phyloP scores from a whole-genome alignment of 345 rosid genomes.

The Eucalyptus pumila region DNA sequence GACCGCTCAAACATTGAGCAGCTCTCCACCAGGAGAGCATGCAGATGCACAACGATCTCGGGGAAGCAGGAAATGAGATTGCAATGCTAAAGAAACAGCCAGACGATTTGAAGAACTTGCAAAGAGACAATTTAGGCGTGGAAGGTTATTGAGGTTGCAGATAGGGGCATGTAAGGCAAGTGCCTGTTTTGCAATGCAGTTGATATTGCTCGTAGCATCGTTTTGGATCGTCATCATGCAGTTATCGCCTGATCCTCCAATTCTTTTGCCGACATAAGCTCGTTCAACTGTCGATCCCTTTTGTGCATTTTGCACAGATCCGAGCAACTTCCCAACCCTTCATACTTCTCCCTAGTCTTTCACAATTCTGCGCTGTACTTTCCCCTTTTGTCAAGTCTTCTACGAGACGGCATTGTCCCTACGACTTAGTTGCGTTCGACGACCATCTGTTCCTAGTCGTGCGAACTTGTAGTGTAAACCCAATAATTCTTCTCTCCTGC shows the following conservation, averaged over 20 bases:
- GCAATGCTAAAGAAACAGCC: constrained; percentile 27
- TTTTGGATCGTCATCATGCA: too few species aligned
- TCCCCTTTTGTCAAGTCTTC: neutral
- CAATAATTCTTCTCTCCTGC: neutral
- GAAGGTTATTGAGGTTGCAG: constrained; percentile 38
- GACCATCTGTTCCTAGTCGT: neutral
- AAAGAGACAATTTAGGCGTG: constrained; percentile 14
- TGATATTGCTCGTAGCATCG: too few species aligned
- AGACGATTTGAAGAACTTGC: constrained; percentile 28
- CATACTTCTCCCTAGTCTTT: neutral
- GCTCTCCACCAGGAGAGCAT: constrained; percentile 20
- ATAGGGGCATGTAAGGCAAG: constrained; percentile 3
- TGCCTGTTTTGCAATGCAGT: too few species aligned
- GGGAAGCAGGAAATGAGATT: constrained; percentile 33
- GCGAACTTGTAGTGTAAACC: neutral
- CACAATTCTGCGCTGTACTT: neutral
- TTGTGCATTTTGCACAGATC: neutral
- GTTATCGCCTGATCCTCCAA: too few species aligned
- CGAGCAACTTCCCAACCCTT: neutral
- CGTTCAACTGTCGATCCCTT: neutral
- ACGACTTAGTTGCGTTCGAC: neutral
- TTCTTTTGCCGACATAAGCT: too few species aligned
- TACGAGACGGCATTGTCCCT: neutral
- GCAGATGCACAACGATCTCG: constrained; percentile 21
- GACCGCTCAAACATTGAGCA: constrained; percentile 16